Evolutionary conservation across 2,329 filamentous ascomycete genomes (phyloP).

Genomic region (Pyrenophora graminea): DNA sequence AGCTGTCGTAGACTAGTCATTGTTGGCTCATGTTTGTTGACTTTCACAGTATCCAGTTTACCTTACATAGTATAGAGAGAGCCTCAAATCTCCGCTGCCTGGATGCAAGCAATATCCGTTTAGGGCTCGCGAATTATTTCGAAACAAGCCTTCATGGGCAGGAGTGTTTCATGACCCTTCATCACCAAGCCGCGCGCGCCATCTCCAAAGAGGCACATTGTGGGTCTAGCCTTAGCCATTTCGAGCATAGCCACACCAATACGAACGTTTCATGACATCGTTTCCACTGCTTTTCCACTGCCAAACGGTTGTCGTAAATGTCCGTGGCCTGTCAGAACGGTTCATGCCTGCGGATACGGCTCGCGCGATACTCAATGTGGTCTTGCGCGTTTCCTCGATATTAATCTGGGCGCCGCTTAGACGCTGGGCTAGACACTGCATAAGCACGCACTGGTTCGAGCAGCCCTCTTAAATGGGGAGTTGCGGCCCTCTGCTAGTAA

Average conservation of each 20-base stretch:
- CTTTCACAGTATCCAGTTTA: too few relatives aligned
- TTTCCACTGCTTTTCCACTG: conserved; percentile 19
- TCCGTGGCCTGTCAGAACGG: conserved; percentile 13
- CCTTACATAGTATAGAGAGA: neutral
- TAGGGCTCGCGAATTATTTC: conserved; percentile 8
- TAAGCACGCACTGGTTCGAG: conserved; percentile 13
- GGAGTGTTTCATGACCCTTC: conserved; percentile 20
- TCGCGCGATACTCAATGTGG: conserved; percentile 22
- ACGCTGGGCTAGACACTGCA: conserved; percentile 2
- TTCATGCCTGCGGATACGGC: conserved; percentile 12
- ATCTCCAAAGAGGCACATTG: neutral
- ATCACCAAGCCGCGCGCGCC: conserved; percentile 14
- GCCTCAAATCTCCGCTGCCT: conserved; percentile 5
- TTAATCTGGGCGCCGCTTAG: neutral
- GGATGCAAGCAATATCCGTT: conserved; percentile 16
- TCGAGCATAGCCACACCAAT: conserved; percentile 13
- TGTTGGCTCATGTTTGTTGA: neutral
- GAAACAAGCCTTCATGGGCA: conserved; percentile 25
- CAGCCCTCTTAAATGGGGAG: conserved; percentile 5
- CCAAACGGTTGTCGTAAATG: conserved; percentile 13
- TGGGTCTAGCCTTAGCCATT: neutral
- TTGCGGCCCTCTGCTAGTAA: conserved; percentile 1
- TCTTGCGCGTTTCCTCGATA: conserved; percentile 10
- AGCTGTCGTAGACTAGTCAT: neutral
- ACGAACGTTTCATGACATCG: conserved; percentile 24